A percentile compares a stretch with the other conserved stretches of the same genome.
phyloP scores from a whole-genome alignment of 2,329 filamentous ascomycete genomes.

The Cercospora beticola region DNA sequence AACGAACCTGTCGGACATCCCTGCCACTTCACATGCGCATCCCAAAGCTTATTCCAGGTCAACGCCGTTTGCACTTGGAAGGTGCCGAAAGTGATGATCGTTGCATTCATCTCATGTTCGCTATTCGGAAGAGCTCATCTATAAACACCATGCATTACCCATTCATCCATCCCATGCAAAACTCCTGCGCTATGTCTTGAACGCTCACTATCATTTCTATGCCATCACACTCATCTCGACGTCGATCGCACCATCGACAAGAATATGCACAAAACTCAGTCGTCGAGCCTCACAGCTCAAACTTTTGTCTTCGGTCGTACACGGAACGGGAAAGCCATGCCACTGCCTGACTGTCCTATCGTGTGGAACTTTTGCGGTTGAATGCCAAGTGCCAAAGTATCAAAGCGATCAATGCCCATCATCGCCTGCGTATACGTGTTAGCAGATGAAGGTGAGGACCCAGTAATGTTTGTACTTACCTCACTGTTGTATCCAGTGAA shows the following conservation, averaged over 20 bases:
- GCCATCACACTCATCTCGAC: neutral
- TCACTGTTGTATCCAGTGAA: slow-evolving; percentile 67
- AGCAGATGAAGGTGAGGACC: neutral
- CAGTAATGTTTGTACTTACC: slow-evolving; percentile 27
- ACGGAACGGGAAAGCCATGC: slow-evolving; percentile 15
- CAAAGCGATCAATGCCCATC: slow-evolving; percentile 30
- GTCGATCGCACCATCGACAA: neutral
- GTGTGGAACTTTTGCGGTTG: slow-evolving; percentile 23
- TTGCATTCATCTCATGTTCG: neutral
- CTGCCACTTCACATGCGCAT: neutral
- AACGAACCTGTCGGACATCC: neutral
- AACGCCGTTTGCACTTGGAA: neutral
- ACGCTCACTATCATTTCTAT: slow-evolving; percentile 2
- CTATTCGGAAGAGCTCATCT: neutral
- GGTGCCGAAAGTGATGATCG: neutral
- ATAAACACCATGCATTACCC: neutral
- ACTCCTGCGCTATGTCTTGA: neutral
- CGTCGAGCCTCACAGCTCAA: neutral
- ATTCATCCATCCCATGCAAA: neutral
- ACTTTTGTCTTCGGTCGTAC: neutral
- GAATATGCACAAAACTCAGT: neutral
- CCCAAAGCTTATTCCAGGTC: neutral
- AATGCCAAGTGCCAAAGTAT: slow-evolving; percentile 27
- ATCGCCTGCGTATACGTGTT: slow-evolving; percentile 22
- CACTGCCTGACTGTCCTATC: slow-evolving; percentile 24